These are phyloP conservation scores for Rhytidiadelphus loreus DNA, from an alignment of 225 moss, liverwort and hornwort species.

Conservation along the genomic window DNA sequence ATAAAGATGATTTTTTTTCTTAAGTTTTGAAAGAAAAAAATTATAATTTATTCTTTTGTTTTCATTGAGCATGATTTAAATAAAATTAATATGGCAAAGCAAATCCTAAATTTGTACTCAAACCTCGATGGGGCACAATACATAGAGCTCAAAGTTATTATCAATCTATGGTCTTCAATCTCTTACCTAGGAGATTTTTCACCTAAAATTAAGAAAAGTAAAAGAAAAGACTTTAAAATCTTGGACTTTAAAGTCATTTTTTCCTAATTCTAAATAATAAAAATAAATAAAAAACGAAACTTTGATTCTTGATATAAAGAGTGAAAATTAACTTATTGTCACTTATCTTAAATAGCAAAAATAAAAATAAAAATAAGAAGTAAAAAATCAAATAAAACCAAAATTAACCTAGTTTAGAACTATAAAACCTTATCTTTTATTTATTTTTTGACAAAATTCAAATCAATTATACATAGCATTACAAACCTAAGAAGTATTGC, in stretches of 20 bases:
- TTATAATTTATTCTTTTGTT: background rate
- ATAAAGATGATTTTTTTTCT: background rate
- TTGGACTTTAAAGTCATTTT: background rate
- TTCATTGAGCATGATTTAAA: background rate
- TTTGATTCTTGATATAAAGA: background rate
- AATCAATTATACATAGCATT: background rate
- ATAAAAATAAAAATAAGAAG: background rate
- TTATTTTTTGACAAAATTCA: background rate
- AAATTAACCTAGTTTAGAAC: background rate
- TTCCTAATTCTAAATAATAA: background rate
- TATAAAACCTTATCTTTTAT: background rate
- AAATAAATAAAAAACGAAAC: background rate
- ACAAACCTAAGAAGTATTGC: background rate
- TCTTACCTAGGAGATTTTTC: background rate
- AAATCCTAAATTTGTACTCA: background rate
- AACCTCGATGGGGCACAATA: background rate
- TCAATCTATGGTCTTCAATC: background rate
- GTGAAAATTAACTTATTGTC: background rate
- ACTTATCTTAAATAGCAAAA: background rate
- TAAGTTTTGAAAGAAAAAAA: background rate
- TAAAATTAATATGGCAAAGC: background rate
- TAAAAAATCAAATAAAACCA: background rate
- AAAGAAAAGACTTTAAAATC: background rate
- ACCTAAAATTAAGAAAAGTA: background rate
- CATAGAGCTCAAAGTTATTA: background rate